Evolutionary conservation across 176 grass and related monocot species (phyloP).

Genomic region (Rhynchospora breviuscula): DNA sequence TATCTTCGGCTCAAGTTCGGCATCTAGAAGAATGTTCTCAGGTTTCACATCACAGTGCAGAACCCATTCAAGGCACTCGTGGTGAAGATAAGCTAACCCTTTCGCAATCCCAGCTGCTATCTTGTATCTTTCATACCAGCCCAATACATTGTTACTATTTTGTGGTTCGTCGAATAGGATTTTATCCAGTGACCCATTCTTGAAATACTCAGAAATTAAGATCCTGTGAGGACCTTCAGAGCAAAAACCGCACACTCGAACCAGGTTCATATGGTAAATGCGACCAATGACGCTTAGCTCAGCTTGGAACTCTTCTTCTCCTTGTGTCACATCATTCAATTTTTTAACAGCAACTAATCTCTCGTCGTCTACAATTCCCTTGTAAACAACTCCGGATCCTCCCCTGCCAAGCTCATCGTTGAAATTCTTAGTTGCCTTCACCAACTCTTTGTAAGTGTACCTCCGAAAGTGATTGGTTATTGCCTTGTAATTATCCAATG

Average conservation of each 20-base stretch:
- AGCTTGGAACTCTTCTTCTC: slow-evolving; percentile 43
- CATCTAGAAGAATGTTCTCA: slow-evolving; percentile 41
- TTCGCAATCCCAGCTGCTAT: slow-evolving; percentile 38
- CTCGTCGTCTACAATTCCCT: slow-evolving; percentile 24
- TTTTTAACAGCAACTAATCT: slow-evolving; percentile 42
- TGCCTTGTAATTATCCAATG: slow-evolving; percentile 24
- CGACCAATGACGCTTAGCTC: slow-evolving; percentile 46
- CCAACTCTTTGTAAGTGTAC: slow-evolving; percentile 42
- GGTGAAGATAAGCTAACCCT: slow-evolving; percentile 49
- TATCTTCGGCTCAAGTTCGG: slow-evolving; percentile 41
- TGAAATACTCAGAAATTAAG: slow-evolving; percentile 36
- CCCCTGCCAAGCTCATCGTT: slow-evolving; percentile 33
- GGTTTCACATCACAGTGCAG: slow-evolving; percentile 62
- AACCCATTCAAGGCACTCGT: slow-evolving; percentile 52
- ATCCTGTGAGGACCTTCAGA: slow-evolving; percentile 35
- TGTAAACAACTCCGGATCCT: slow-evolving; percentile 46
- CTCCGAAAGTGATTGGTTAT: slow-evolving; percentile 28
- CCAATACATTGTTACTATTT: neutral
- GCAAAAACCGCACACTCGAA: slow-evolving; percentile 45
- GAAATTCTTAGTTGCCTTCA: slow-evolving; percentile 44
- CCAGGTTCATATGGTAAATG: slow-evolving; percentile 62
- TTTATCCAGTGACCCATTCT: slow-evolving; percentile 34
- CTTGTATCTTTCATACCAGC: slow-evolving; percentile 31
- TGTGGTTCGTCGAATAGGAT: slow-evolving; percentile 3
- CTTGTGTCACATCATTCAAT: slow-evolving; percentile 27